Conservation (phyloP, 139 green algal genomes). For the Pseudopediastrum boryanum region DNA sequence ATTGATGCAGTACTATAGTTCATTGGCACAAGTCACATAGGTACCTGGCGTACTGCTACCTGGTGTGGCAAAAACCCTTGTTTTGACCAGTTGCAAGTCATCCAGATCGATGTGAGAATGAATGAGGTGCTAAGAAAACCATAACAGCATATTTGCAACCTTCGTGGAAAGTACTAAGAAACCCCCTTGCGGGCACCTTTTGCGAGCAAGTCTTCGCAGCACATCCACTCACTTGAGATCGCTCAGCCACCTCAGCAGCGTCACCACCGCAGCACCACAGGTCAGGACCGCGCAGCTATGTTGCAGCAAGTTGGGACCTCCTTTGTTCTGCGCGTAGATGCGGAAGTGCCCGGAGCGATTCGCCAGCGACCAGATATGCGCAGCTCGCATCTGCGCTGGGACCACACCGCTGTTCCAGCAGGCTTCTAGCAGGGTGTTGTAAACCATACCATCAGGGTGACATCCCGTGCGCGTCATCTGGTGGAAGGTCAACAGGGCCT, state of each 20-base stretch:
- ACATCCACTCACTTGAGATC: slow-evolving; percentile 61
- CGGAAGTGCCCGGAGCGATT: slow-evolving; percentile 66
- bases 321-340: slow-evolving; percentile 39
- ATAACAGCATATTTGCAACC: too few species aligned
- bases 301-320: slow-evolving; percentile 44
- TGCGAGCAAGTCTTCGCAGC: too few species aligned
- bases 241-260: slow-evolving; percentile 63
- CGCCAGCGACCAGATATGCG: slow-evolving; percentile 63
- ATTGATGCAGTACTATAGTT: too few species aligned
- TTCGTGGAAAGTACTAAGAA: not conserved
- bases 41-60: too few species aligned
- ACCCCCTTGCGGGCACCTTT: not conserved
- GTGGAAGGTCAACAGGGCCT: slow-evolving; percentile 47
- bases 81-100: too few species aligned
- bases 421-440: slow-evolving; percentile 66
- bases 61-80: too few species aligned
- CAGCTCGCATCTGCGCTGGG: slow-evolving; percentile 54
- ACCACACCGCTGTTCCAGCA: slow-evolving; percentile 63
- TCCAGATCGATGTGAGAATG: too few species aligned
- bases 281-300: slow-evolving; percentile 63
- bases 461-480: slow-evolving; percentile 42
- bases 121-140: too few species aligned
- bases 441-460: slow-evolving; percentile 63
- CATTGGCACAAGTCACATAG: too few species aligned
- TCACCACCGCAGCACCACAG: slow-evolving; percentile 54